Evolutionary conservation across 2,329 filamentous ascomycete species (phyloP).

Genomic region (Didymellaceae sp.): DNA sequence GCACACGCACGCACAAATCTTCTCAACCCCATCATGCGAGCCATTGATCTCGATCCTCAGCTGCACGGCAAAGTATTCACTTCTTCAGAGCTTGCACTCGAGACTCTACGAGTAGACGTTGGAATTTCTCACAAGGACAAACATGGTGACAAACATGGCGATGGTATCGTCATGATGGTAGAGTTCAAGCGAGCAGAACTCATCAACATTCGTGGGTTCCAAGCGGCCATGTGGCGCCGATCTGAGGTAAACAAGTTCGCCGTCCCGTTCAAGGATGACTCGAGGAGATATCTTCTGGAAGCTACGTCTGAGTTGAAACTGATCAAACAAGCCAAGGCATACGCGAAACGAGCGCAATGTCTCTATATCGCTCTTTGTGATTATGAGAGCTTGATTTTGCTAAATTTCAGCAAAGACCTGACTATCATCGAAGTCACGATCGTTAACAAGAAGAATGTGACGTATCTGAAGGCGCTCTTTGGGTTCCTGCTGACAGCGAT

Average conservation of each 20-base stretch:
- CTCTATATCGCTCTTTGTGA: neutral
- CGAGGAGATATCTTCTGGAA: neutral
- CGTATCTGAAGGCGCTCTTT: neutral
- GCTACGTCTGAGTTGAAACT: neutral
- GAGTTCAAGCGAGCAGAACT: neutral
- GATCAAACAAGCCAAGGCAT: neutral
- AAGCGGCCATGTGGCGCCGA: neutral
- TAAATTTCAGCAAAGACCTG: neutral
- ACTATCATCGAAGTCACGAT: neutral
- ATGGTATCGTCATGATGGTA: neutral
- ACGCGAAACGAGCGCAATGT: neutral
- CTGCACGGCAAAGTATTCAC: no score
- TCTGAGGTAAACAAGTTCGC: neutral
- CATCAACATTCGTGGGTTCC: neutral
- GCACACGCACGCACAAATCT: neutral
- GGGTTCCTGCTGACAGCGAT: neutral
- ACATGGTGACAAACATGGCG: neutral
- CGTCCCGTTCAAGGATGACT: neutral
- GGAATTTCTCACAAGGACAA: neutral
- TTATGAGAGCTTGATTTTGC: neutral
- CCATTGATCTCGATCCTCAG: no score
- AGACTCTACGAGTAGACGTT: neutral
- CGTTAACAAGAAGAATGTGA: neutral
- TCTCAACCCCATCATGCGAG: neutral
- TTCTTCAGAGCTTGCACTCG: neutral